Evolutionary conservation across 495 filamentous ascomycete genomes (phyloP).

Genomic region (Penicillium ucsense): DNA sequence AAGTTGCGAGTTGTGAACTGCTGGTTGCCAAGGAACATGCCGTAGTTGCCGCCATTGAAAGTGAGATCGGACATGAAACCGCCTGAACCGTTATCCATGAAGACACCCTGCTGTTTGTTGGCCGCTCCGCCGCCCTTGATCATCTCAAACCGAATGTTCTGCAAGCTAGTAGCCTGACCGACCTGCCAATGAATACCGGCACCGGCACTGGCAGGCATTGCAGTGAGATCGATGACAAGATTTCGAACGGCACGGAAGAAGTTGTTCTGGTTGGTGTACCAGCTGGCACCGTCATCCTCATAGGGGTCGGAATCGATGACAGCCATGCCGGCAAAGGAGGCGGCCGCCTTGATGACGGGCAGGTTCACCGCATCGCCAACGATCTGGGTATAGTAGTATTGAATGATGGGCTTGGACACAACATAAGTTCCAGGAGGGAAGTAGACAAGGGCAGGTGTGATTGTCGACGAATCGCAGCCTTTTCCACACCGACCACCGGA

Average conservation of each 20-base stretch:
- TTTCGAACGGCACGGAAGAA: conserved; percentile 97
- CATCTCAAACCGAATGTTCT: conserved; percentile 91
- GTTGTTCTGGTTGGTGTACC: conserved; percentile 95
- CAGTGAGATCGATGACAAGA: conserved; percentile 78
- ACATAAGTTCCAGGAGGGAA: conserved; percentile 74
- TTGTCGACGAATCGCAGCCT: conserved; percentile 75
- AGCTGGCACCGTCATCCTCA: conserved; percentile 46
- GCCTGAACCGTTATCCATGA: conserved; percentile 92
- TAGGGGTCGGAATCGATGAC: conserved; percentile 91
- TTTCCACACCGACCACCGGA: conserved; percentile 67
- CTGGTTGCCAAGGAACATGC: conserved; percentile 84
- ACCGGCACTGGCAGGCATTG: conserved; percentile 51
- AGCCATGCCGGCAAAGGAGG: conserved; percentile 71
- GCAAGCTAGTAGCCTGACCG: conserved; percentile 83
- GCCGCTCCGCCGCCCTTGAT: conserved; percentile 52
- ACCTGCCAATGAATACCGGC: conserved; percentile 97
- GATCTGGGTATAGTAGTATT: conserved; percentile 75
- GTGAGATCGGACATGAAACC: conserved; percentile 81
- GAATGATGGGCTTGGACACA: conserved; percentile 56
- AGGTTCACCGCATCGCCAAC: conserved; percentile 61
- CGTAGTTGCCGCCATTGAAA: conserved; percentile 80
- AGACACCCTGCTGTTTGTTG: conserved; percentile 81
- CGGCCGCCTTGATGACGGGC: conserved; percentile 68
- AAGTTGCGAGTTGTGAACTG: conserved; percentile 92
- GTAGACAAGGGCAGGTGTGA: conserved; percentile 64